Conservation (phyloP, 148 eudicot genomes). For the Vaccinium corymbosum region DNA sequence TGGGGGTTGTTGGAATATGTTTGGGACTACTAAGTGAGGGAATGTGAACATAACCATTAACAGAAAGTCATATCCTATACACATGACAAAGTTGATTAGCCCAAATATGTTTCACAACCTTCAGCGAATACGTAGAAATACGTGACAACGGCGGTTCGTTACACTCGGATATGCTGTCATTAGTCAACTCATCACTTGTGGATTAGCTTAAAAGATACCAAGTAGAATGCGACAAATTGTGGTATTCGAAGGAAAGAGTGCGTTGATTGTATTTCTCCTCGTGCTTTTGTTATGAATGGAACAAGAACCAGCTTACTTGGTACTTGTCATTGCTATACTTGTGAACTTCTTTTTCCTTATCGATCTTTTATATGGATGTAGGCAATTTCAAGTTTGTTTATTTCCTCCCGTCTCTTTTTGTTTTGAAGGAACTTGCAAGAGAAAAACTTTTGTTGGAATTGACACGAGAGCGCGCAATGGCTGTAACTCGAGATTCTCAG, state of each 20-base stretch:
- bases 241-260: not conserved
- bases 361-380: not conserved
- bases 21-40: not conserved
- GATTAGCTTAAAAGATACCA: not conserved
- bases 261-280: not conserved
- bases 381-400: not conserved
- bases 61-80: not conserved
- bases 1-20: not conserved
- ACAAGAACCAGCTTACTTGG: conserved; percentile 5
- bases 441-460: conserved; percentile 63
- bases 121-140: not conserved
- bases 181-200: not conserved
- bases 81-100: not conserved
- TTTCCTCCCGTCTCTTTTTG: not conserved
- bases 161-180: not conserved
- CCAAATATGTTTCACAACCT: not conserved
- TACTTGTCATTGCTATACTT: not conserved
- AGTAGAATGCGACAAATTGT: not conserved
- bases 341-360: not conserved
- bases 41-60: not conserved
- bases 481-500: conserved; percentile 43
- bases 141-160: not conserved
- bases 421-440: conserved; percentile 61
- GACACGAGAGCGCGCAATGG: conserved; percentile 48
- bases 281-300: not conserved